Conservation (phyloP, 164 flowering plant genomes). For the Aristolochia contorta region DNA sequence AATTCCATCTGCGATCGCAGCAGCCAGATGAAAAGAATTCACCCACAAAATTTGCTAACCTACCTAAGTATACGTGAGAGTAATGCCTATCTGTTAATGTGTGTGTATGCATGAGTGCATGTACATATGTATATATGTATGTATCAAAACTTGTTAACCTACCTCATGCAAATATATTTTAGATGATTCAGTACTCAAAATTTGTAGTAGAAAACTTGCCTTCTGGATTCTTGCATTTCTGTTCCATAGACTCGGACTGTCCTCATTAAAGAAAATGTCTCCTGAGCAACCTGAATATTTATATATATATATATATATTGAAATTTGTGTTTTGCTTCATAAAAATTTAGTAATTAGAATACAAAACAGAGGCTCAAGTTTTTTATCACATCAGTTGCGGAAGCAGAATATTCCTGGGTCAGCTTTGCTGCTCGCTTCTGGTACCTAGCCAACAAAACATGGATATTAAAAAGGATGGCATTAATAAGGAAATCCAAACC, state of each 20-base stretch:
- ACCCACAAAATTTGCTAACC: too few species aligned
- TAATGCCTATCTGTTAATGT: too few species aligned
- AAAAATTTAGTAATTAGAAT: too few species aligned
- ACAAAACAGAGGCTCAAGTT: background rate
- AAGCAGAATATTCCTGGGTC: conserved; percentile 73
- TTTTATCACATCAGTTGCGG: conserved; percentile 66
- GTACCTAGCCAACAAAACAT: conserved; percentile 37
- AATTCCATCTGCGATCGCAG: too few species aligned
- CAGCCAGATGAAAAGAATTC: too few species aligned
- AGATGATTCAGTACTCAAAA: background rate
- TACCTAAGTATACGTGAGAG: too few species aligned
- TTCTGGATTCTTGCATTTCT: conserved; percentile 62
- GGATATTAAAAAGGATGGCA: background rate
- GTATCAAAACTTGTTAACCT: too few species aligned
- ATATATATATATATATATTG: background rate
- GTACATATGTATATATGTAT: too few species aligned
- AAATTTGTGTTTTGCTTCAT: too few species aligned
- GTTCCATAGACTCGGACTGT: conserved; percentile 94
- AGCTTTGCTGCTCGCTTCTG: conserved; percentile 85
- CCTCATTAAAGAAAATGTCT: conserved; percentile 83
- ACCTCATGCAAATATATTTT: too few species aligned
- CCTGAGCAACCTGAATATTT: conserved; percentile 71
- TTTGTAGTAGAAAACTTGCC: conserved; percentile 30
- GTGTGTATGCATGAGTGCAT: too few species aligned
- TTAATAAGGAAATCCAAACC: background rate